Percentiles rank a stretch among this genome's conserved stretches.
phyloP scores from a whole-genome alignment of 106 monocot genomes.

The Platanthera zijinensis region DNA sequence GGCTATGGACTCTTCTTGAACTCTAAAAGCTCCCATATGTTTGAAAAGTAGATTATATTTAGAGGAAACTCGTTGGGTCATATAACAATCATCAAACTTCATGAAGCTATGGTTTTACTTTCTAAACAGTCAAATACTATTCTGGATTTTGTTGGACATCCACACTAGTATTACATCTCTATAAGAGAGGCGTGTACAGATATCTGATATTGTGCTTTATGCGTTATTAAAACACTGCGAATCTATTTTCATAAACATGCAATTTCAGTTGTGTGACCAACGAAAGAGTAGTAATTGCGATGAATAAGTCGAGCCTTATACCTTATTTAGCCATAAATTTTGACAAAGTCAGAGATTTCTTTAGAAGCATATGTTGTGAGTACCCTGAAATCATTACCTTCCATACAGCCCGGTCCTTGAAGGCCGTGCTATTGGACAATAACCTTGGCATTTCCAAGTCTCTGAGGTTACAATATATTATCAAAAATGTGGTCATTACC shows the following conservation, averaged over 20 bases:
- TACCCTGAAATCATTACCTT: constrained; percentile 33
- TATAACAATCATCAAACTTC: constrained; percentile 32
- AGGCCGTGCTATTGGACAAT: constrained; percentile 15
- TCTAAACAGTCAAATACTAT: constrained; percentile 18
- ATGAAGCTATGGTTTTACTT: constrained; percentile 21
- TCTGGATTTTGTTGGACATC: constrained; percentile 5
- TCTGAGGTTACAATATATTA: constrained; percentile 28
- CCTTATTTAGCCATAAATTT: constrained; percentile 12
- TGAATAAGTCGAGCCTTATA: constrained; percentile 21
- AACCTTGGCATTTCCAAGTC: constrained; percentile 15
- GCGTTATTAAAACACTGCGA: constrained; percentile 22
- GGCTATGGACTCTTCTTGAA: constrained; percentile 16
- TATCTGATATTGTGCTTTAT: constrained; percentile 14
- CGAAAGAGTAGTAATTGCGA: constrained; percentile 26
- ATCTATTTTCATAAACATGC: constrained; percentile 15
- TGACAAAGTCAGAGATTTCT: constrained; percentile 16
- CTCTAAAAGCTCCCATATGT: constrained; percentile 13
- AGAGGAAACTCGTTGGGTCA: constrained; percentile 1
- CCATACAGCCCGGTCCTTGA: constrained; percentile 26
- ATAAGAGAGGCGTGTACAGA: constrained; percentile 24
- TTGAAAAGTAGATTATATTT: constrained; percentile 18
- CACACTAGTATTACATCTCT: constrained; percentile 28
- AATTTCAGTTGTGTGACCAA: constrained; percentile 20
- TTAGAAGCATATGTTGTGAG: constrained; percentile 7
- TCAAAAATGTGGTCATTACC: constrained; percentile 24